A percentile compares a stretch with the other conserved stretches of the same genome.
Conservation (phyloP, 768 basidiomycete species). For the Podaxis sp. region DNA sequence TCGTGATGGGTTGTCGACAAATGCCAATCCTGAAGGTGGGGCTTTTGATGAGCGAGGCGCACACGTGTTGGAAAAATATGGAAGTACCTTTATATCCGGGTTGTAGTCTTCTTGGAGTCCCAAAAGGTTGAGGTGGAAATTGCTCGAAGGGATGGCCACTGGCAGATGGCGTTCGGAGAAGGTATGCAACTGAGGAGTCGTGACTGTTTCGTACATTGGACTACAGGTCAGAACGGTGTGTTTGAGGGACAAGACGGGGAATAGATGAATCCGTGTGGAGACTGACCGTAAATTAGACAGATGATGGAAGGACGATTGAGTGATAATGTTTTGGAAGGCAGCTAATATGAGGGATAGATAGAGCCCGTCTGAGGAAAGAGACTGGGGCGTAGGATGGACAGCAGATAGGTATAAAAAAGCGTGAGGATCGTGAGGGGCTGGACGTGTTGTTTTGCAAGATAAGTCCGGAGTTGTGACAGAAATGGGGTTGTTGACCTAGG, state of each 20-base stretch:
- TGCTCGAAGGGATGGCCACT: constrained; percentile 6
- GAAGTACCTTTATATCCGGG: constrained; percentile 12
- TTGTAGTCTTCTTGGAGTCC: not conserved
- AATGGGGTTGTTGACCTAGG: constrained; percentile 28
- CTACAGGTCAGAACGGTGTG: constrained; percentile 32
- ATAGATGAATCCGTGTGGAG: constrained; percentile 13
- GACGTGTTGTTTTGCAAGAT: constrained; percentile 30
- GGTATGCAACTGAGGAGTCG: constrained; percentile 28
- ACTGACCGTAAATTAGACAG: constrained; percentile 46
- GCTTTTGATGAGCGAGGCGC: constrained; percentile 15
- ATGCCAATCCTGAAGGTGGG: constrained; percentile 44
- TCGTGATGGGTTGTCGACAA: constrained; percentile 34
- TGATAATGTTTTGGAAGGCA: not conserved
- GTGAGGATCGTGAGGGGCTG: constrained; percentile 58
- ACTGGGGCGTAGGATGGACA: constrained; percentile 1
- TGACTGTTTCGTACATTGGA: constrained; percentile 74
- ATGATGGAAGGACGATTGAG: constrained; percentile 16
- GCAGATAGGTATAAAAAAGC: constrained; percentile 34
- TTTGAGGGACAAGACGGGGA: constrained; percentile 23
- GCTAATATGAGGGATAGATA: constrained; percentile 28
- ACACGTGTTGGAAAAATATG: constrained; percentile 12
- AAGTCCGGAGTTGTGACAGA: constrained; percentile 24
- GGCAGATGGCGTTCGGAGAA: constrained; percentile 22
- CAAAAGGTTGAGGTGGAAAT: constrained; percentile 9
- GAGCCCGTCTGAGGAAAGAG: constrained; percentile 5